Percentiles rank a stretch among this genome's conserved stretches.
Conservation (phyloP, 2,329 filamentous ascomycete genomes). For the Sporothrix curviconia region DNA sequence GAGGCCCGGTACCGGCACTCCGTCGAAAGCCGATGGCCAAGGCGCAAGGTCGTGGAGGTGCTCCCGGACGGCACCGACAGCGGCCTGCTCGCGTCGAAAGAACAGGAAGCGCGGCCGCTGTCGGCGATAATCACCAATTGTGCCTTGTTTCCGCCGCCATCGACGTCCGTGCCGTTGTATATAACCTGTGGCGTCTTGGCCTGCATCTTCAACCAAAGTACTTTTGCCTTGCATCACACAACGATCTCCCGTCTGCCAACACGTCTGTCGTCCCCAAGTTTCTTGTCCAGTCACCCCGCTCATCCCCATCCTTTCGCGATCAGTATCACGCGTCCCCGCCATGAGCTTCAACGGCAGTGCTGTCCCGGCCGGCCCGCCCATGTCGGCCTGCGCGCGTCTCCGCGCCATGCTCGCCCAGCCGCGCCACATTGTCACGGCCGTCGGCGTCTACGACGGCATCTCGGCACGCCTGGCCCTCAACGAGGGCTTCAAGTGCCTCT, state of each 20-base stretch:
- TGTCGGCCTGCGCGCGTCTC: constrained; percentile 4
- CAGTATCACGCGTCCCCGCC: not conserved
- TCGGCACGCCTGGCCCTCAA: constrained; percentile 56
- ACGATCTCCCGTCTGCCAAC: too few species aligned
- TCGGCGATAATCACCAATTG: too few species aligned
- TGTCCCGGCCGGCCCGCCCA: not conserved
- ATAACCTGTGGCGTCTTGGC: not conserved
- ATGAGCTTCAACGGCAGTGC: not conserved
- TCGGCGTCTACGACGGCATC: constrained; percentile 63
- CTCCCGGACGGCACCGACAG: too few species aligned
- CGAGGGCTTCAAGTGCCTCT: constrained; percentile 57
- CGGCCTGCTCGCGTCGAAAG: too few species aligned
- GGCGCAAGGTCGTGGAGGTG: too few species aligned
- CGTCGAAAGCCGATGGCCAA: too few species aligned
- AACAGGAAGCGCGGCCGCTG: too few species aligned
- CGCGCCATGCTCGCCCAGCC: constrained; percentile 27
- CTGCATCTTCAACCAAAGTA: not conserved
- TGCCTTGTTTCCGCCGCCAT: too few species aligned
- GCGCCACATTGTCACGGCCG: constrained; percentile 47
- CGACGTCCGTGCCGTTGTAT: too few species aligned
- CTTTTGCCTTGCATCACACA: not conserved
- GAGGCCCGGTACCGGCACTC: too few species aligned
- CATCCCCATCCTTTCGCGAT: not conserved
- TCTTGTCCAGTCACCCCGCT: too few species aligned
- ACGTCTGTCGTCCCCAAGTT: not conserved